A percentile compares a stretch with the other conserved stretches of the same genome.
phyloP scores from a whole-genome alignment of 805 yeast genomes.

The Ogataea saltuana region DNA sequence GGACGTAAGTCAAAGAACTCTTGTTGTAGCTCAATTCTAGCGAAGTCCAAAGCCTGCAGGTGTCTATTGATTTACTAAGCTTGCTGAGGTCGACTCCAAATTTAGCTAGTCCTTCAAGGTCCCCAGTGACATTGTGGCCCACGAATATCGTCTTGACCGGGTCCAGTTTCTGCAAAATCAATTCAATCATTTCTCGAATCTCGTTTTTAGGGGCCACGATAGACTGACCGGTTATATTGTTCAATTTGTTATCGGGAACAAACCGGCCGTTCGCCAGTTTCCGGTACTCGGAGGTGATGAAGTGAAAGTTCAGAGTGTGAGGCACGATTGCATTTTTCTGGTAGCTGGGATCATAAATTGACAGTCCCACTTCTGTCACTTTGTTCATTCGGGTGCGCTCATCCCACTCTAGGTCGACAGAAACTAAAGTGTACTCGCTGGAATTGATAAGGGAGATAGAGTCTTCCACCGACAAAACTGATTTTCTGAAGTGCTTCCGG shows the following conservation, averaged over 20 bases:
- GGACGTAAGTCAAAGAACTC: constrained; percentile 26
- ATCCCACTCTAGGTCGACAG: constrained; percentile 32
- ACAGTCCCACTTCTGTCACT: constrained; percentile 34
- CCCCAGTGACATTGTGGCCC: constrained; percentile 34
- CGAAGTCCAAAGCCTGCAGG: constrained; percentile 30
- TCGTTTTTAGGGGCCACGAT: constrained; percentile 19
- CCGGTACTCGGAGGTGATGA: constrained; percentile 27
- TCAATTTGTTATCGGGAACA: constrained; percentile 32
- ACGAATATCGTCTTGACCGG: constrained; percentile 24
- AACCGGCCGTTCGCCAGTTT: constrained; percentile 24
- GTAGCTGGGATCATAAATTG: constrained; percentile 33
- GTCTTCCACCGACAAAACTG: constrained; percentile 24
- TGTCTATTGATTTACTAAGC: constrained; percentile 32
- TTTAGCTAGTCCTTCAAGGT: constrained; percentile 23
- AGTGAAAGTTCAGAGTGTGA: constrained; percentile 32
- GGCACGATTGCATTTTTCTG: constrained; percentile 34
- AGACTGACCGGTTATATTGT: constrained; percentile 34
- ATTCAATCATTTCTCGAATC: constrained; percentile 18
- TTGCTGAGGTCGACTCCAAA: constrained; percentile 21
- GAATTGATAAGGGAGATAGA: constrained; percentile 27
- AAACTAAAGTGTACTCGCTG: constrained; percentile 24
- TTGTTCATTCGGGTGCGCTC: constrained; percentile 13
- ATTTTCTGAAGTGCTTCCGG: no score
- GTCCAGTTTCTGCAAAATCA: constrained; percentile 18
- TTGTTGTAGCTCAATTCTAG: constrained; percentile 16